Conservation (phyloP, 2,329 filamentous ascomycete genomes). For the Pseudogymnoascus verrucosus region DNA sequence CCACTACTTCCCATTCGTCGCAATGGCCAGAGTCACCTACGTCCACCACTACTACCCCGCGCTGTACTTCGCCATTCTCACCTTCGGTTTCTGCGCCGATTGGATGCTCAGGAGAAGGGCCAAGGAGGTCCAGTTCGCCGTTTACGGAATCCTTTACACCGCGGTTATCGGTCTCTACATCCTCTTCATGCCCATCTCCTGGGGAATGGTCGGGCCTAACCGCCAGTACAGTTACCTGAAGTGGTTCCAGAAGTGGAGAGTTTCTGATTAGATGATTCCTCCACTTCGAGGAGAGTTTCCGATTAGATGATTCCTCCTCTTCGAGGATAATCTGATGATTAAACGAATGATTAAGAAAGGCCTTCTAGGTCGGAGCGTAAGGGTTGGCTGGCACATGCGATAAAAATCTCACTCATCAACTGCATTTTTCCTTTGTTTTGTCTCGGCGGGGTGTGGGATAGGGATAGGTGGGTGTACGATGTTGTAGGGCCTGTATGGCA, state of each 20-base stretch:
- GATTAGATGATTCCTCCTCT: not conserved
- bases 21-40: conserved; percentile 98
- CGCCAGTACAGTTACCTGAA: conserved; percentile 84
- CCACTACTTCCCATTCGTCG: conserved; percentile 90
- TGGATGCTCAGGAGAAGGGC: conserved; percentile 66
- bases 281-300: not conserved
- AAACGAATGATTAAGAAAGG: conserved; percentile 1
- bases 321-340: not conserved
- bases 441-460: not conserved
- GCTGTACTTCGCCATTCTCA: conserved; percentile 91
- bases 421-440: conserved; percentile 1
- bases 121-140: conserved; percentile 52
- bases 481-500: not conserved
- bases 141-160: conserved; percentile 70
- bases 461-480: not conserved
- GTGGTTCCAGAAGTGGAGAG: conserved; percentile 79
- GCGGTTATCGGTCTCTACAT: conserved; percentile 75
- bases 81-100: conserved; percentile 79
- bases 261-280: conserved; percentile 23
- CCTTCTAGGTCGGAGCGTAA: not conserved
- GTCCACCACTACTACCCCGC: conserved; percentile 99
- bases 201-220: conserved; percentile 85
- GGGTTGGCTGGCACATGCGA: conserved; percentile 1
- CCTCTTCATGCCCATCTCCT: conserved; percentile 87
- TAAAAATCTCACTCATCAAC: not conserved